Evolutionary conservation across 2,329 filamentous ascomycete species (phyloP).

Genomic region (Calonectria pseudoreteaudii): DNA sequence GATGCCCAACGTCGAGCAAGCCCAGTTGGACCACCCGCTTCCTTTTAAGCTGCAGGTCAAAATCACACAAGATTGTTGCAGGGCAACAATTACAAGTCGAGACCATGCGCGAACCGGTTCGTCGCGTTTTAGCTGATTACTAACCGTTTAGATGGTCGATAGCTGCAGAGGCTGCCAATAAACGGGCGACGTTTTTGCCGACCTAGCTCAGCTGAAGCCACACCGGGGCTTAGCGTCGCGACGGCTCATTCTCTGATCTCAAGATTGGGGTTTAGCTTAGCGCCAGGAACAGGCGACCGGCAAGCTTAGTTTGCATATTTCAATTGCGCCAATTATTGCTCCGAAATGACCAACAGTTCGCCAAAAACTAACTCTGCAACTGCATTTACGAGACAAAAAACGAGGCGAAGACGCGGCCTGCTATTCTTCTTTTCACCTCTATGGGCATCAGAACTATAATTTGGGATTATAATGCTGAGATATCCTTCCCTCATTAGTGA

Average conservation of each 20-base stretch:
- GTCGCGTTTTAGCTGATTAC: background rate
- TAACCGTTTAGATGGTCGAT: background rate
- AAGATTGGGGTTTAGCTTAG: background rate
- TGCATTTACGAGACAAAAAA: background rate
- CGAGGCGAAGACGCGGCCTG: background rate
- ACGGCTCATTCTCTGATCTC: background rate
- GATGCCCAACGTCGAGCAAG: background rate
- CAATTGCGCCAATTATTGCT: background rate
- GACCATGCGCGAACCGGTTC: background rate
- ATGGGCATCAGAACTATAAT: too few relatives aligned
- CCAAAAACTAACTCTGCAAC: background rate
- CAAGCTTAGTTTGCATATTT: background rate
- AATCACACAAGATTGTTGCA: background rate
- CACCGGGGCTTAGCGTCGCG: background rate
- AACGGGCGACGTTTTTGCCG: background rate
- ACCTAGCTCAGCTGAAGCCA: slow-evolving; percentile 1
- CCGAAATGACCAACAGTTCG: background rate
- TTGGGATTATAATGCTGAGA: too few relatives aligned
- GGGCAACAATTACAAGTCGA: background rate
- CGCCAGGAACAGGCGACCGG: background rate
- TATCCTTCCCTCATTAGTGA: too few relatives aligned
- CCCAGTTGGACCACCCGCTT: background rate
- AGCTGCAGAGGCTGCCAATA: background rate
- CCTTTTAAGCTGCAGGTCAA: background rate
- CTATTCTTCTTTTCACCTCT: accelerated